These are phyloP conservation scores for Bipolaris victoriae DNA, from an alignment of 2,329 filamentous ascomycete genomes.

Conservation along the genomic window DNA sequence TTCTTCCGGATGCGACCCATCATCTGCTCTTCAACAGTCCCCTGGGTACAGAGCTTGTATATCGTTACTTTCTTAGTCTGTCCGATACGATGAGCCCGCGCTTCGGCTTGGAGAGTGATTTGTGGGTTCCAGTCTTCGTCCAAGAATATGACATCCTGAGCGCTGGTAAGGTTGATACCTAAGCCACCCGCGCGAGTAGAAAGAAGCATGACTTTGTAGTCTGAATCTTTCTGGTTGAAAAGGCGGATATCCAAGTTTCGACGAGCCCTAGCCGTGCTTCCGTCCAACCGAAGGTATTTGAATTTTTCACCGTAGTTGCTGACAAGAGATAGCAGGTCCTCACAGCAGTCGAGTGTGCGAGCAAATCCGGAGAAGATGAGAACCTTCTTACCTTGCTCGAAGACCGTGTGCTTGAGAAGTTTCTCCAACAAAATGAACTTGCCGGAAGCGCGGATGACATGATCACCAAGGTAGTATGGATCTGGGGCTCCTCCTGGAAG, in stretches of 20 bases:
- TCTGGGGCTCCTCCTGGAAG: slow-evolving; percentile 55
- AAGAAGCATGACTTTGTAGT: slow-evolving; percentile 62
- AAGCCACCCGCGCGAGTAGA: slow-evolving; percentile 63
- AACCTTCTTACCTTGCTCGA: slow-evolving; percentile 60
- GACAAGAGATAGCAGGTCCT: slow-evolving; percentile 57
- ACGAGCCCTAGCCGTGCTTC: slow-evolving; percentile 55
- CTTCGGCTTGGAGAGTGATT: slow-evolving; percentile 61
- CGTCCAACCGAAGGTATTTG: slow-evolving; percentile 59
- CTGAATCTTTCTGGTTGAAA: slow-evolving; percentile 56
- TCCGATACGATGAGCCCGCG: slow-evolving; percentile 61
- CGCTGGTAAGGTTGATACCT: slow-evolving; percentile 61
- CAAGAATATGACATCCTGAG: slow-evolving; percentile 63
- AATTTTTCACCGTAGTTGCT: slow-evolving; percentile 51
- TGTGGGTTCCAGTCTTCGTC: slow-evolving; percentile 64
- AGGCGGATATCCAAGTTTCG: slow-evolving; percentile 61
- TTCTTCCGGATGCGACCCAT: slow-evolving; percentile 65
- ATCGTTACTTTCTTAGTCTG: slow-evolving; percentile 61
- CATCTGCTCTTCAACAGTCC: slow-evolving; percentile 66
- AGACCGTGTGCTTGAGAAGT: slow-evolving; percentile 56
- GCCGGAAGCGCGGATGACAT: slow-evolving; percentile 59
- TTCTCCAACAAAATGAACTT: slow-evolving; percentile 64
- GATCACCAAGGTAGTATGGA: slow-evolving; percentile 54
- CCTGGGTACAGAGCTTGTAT: slow-evolving; percentile 63
- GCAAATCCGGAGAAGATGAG: slow-evolving; percentile 65
- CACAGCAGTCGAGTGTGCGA: slow-evolving; percentile 57